Conservation (phyloP, 2,329 filamentous ascomycete species). For the Hypoxylon sp. region DNA sequence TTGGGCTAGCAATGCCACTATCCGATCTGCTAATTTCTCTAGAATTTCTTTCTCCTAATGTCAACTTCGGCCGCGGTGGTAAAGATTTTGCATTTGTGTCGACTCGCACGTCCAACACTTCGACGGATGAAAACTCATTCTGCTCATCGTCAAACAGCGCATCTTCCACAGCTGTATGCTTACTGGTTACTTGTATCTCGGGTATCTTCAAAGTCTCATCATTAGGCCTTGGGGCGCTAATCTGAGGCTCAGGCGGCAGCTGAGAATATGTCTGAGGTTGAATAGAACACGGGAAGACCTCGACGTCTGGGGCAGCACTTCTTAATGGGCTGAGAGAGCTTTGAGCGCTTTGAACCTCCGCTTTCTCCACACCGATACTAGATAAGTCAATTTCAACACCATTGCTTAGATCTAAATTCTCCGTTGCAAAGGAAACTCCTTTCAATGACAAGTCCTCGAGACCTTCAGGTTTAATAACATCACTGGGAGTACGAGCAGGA, state of each 20-base stretch:
- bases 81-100: conserved; percentile 62
- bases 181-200: conserved; percentile 62
- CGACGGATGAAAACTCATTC: conserved; percentile 47
- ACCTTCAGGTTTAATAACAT: conserved; percentile 13
- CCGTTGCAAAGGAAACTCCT: conserved; percentile 40
- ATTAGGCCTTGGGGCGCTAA: conserved; percentile 57
- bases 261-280: conserved; percentile 16
- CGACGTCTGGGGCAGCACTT: not conserved
- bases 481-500: conserved; percentile 47
- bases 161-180: conserved; percentile 64
- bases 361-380: not conserved
- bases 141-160: conserved; percentile 62
- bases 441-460: conserved; percentile 1
- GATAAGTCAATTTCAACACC: not conserved
- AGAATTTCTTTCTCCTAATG: conserved; percentile 41
- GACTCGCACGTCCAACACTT: conserved; percentile 51
- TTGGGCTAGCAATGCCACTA: conserved; percentile 66
- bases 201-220: conserved; percentile 52
- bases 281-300: conserved; percentile 17
- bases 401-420: not conserved
- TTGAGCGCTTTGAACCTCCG: conserved; percentile 5
- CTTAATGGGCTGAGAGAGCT: conserved; percentile 1
- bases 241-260: conserved; percentile 50
- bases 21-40: conserved; percentile 59
- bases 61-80: conserved; percentile 45